Conservation (phyloP, 495 filamentous ascomycete species). For the Tuber microsphaerosporum region DNA sequence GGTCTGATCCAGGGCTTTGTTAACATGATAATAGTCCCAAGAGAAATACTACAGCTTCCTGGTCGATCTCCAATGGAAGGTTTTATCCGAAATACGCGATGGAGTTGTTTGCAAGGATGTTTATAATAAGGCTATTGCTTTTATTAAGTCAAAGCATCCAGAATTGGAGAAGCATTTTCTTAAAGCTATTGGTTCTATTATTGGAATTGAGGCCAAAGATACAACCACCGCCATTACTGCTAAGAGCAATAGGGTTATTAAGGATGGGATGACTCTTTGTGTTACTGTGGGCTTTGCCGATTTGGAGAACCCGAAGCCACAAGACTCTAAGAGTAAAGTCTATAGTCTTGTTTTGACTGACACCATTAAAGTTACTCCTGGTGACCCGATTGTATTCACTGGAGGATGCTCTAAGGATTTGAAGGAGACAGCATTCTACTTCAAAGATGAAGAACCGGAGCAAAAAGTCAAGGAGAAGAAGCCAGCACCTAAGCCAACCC, state of each 20-base stretch:
- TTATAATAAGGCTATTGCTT: constrained; percentile 72
- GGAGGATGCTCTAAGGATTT: constrained; percentile 82
- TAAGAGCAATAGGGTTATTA: constrained; percentile 73
- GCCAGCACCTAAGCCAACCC: constrained; percentile 70
- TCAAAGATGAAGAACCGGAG: constrained; percentile 80
- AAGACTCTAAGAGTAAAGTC: constrained; percentile 74
- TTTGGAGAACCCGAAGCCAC: constrained; percentile 69
- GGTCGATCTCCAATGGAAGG: constrained; percentile 69
- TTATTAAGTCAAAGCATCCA: constrained; percentile 79
- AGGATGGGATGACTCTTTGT: constrained; percentile 93
- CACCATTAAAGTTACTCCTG: constrained; percentile 77
- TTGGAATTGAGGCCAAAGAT: constrained; percentile 87
- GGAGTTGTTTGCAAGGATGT: constrained; percentile 82
- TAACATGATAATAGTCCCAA: constrained; percentile 49
- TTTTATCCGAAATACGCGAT: constrained; percentile 85
- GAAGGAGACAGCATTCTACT: constrained; percentile 92
- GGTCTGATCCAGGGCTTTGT: neutral
- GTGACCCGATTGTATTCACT: constrained; percentile 78
- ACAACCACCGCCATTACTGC: constrained; percentile 69
- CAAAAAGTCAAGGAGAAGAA: constrained; percentile 70
- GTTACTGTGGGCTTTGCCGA: constrained; percentile 83
- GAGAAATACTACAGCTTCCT: constrained; percentile 92
- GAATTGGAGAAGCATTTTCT: constrained; percentile 89
- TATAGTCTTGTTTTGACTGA: constrained; percentile 89
- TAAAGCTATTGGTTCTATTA: constrained; percentile 80